Evolutionary conservation across 306 rosid genomes (phyloP), one percentile per base, ranked within the genome.

Genomic region (Medicago arabica): DNA sequence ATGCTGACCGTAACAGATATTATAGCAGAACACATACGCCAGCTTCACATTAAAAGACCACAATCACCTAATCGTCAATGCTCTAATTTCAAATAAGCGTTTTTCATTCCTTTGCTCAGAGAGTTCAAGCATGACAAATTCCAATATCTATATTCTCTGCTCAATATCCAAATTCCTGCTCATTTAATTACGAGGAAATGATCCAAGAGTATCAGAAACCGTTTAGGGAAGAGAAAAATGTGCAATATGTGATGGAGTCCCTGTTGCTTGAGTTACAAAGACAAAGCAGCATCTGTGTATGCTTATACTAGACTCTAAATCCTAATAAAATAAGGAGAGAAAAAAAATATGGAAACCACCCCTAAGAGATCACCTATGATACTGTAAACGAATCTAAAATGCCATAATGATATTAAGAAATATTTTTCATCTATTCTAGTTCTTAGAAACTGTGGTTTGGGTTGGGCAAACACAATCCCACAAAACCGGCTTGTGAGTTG

Each of bases 21-120:
- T 9, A n/a, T 46, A 67, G 62, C 60, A 78, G 61, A 71, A 4
- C 23, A 72, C 11, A 62, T 69, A 51, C 69, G 36, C 16, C 67
- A 23, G 72, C 50, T 46, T 67, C 66, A 47, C 53, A 47, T 21
- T 36, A 21, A 25, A 68, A 40, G 65, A 62, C 36, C 58, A 39
- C 17, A 16, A 28, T 75, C 72, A 68, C 51, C 50, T 55, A 18
- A 18, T 15, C 47, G 25, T 6, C 66, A 69, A 14, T 51, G 58
- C 39, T 63, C 47, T 14, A 21, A 62, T 36, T 62, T 62, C 46
- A 16, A 63, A 16, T 39, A 17, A 64, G 69, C 4, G 49, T 16
- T 39, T 64, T 64, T 17, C n/a, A n/a, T 64, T 39, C 28, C 49
- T 28, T 64, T 39, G 9, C 7, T 38, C 4, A 58, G 50, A 19